Base-by-base conservation (phyloP, 2,329 filamentous ascomycete species). In the Ascochyta koolunga region DNA sequence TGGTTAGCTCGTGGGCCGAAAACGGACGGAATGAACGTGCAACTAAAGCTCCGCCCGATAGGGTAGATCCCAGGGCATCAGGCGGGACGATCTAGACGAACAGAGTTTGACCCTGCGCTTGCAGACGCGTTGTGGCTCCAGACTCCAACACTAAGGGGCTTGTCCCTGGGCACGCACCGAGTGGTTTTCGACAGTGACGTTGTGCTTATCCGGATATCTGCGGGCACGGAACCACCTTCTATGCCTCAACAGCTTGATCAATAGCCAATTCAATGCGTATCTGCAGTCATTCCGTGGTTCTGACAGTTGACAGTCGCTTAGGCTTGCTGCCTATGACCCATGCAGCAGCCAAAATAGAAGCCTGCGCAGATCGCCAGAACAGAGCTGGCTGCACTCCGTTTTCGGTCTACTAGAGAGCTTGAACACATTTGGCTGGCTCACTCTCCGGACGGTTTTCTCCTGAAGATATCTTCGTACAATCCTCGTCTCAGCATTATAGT, bases 1-100 rank as follows among this genome's bases (percentile, higher is more conserved):
- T 13, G 19, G 15, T 54, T 60, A 58, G 54, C 44, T 54, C 40
- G 35, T 13, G 16, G 41, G 39, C 59, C 54, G 49, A 48, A 52
- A 54, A 38, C 57, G 57, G 60, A 60, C 60, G 57, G 60, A 50
- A 31, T 40, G 37, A n/a, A 25, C 46, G 16, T 38, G 29, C 37
- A 27, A 44, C 24, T 29, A 31, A 45, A 2, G 35, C 40, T 33
- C 35, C 40, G 38, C 35, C 36, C 32, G 48, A 58, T 56, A 58
- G 55, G 50, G 39, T 49, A 51, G 46, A 43, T 25, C 11, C 42
- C 24, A 39, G 19, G 5, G 11, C 29, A 40, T 54, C 54, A 27
- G 52, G 38, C 37, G 37, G 55, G 46, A 54, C 22, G 37, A 50
- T 48, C 48, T 53, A 25, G 31, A 49, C 37, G 47, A 47, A 39